phyloP scores from a whole-genome alignment of 2,329 filamentous ascomycete species.

The Ilyonectria mors-panacis region DNA sequence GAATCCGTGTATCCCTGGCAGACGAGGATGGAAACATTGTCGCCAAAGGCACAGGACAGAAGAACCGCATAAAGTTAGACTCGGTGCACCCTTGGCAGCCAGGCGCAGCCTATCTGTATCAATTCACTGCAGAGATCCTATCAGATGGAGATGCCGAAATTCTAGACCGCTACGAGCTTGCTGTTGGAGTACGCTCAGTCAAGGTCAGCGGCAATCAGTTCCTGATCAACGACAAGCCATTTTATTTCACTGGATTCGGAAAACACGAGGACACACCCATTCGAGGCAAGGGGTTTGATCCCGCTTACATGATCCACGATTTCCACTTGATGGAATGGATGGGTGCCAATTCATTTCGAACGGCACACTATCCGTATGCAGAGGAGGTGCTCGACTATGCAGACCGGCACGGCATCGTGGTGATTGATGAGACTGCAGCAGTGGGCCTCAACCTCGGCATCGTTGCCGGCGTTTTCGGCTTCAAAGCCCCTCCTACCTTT shows the following conservation, averaged over 20 bases:
- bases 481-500: constrained; percentile 21
- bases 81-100: constrained; percentile 31
- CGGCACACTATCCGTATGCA: constrained; percentile 33
- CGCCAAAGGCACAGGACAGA: neutral
- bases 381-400: constrained; percentile 35
- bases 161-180: constrained; percentile 26
- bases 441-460: constrained; percentile 30
- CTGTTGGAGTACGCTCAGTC: constrained; percentile 26
- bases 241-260: constrained; percentile 37
- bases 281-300: constrained; percentile 31
- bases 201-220: constrained; percentile 28
- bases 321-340: constrained; percentile 32
- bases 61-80: neutral
- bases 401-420: constrained; percentile 32
- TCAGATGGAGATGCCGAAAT: neutral
- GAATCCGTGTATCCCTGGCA: neutral
- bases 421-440: constrained; percentile 31
- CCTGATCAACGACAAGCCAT: constrained; percentile 31
- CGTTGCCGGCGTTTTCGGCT: constrained; percentile 21
- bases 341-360: constrained; percentile 36
- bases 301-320: constrained; percentile 33
- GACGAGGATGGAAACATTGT: constrained; percentile 22
- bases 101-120: constrained; percentile 33
- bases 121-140: constrained; percentile 18
- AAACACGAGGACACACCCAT: constrained; percentile 34